Percentiles rank a stretch among this genome's conserved stretches.
Evolutionary conservation across 225 moss, liverwort and hornwort genomes (phyloP).

Genomic region (Pleurozium schreberi): DNA sequence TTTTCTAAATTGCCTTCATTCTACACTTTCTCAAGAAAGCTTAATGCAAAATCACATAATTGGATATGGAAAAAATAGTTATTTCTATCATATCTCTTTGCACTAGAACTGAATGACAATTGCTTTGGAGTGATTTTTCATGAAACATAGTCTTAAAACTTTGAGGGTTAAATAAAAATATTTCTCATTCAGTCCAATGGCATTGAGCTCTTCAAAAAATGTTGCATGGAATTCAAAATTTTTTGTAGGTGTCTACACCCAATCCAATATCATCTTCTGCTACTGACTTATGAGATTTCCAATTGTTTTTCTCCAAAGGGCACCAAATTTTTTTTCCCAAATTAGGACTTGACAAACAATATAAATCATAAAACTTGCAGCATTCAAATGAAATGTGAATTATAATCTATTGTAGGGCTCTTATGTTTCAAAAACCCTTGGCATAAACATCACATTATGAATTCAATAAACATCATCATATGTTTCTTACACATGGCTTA

Average conservation of each 20-base stretch:
- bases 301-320: not conserved
- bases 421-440: not conserved
- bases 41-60: not conserved
- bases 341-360: rapidly evolving
- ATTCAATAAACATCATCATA: not conserved
- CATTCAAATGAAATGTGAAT: not conserved
- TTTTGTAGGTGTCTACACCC: not conserved
- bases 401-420: not conserved
- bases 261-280: not conserved
- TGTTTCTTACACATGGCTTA: not conserved
- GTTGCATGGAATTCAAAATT: not conserved
- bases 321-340: not conserved
- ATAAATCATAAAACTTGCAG: not conserved
- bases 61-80: not conserved
- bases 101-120: not conserved
- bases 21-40: not conserved
- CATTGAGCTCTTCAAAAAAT: not conserved
- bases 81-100: not conserved
- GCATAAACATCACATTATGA: not conserved
- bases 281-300: not conserved
- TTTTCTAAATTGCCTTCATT: not conserved
- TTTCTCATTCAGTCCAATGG: not conserved
- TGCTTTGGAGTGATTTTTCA: too few relatives aligned
- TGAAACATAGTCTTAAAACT: not conserved
- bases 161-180: not conserved